Base-by-base conservation (phyloP, 257 asterid genomes). In the Solanum paucissectum region DNA sequence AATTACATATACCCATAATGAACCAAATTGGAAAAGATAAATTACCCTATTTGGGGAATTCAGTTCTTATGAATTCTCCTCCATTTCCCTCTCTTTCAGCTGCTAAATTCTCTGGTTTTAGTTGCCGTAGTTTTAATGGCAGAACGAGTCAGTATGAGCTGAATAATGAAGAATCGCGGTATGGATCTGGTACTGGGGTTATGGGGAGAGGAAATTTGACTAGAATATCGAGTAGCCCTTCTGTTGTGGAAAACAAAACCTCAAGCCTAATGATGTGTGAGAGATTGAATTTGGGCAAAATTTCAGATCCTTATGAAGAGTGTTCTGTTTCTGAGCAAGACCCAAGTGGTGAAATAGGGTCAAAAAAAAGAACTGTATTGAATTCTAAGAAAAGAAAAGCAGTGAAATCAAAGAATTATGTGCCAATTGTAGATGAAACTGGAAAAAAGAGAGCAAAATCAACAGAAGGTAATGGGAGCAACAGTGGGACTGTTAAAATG, bases 81-180 rank as follows among this genome's bases (percentile, higher is more conserved):
- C 40, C 25, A 16, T 87, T 94, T 83, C 93, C 95, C 6, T 71
- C 92, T 4, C 87, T 94, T 18, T 85, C 95, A 20, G 72, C 96
- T 4, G 96, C 99, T 6, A 94, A 92, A 89, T 93, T 95, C 86
- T 96, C 99, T 5, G 91, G 98, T 92, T 96, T 94, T 38, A 98
- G 98, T 2, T 95, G 95, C 87, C 90, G 94, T 60, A 96, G 98
- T 86, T 95, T 95, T 88, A 96, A 95, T 34, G 98, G 92, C 10
- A 86, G 98, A 14, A 90, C 91, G 5, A 83, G 90, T 58, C 88
- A 72, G 36, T 40, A 89, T 12, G 92, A 90, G 89, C 36, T 44
- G 7, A 90, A 58, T 86, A 89, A 86, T 38, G 90, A 42, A 23
- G 94, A 90, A 29, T 36, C 79, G 86, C 72, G 55, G 12, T 86